A percentile compares a stretch with the other conserved stretches of the same genome.
These are phyloP conservation scores for Thalassia testudinum DNA, from an alignment of 116 monocot genomes.

Conservation along the genomic window DNA sequence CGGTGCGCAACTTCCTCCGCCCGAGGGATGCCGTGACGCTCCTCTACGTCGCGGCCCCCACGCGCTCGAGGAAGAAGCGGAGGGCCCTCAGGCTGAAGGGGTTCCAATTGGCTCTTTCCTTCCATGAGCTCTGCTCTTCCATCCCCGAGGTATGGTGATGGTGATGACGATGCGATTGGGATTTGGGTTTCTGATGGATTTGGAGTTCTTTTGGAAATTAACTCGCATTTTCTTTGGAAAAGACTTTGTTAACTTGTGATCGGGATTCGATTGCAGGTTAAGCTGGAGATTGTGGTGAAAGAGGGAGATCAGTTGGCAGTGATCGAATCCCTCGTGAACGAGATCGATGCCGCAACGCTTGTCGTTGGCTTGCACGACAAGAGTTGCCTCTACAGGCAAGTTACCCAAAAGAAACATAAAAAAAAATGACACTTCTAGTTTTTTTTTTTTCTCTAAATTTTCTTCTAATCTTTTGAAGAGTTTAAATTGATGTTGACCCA, in stretches of 20 bases:
- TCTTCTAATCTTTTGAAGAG: not conserved
- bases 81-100: slow-evolving; percentile 51
- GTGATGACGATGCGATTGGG: too few relatives aligned
- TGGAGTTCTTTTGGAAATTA: not conserved
- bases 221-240: not conserved
- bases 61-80: slow-evolving; percentile 52
- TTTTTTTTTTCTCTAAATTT: not conserved
- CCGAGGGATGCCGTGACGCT: slow-evolving; percentile 53
- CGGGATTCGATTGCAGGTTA: slow-evolving; percentile 25
- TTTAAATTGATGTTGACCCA: not conserved
- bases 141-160: slow-evolving; percentile 43
- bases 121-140: slow-evolving; percentile 70
- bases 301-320: slow-evolving; percentile 55
- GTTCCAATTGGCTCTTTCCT: slow-evolving; percentile 88
- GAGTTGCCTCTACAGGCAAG: slow-evolving; percentile 83
- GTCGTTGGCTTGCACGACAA: slow-evolving; percentile 73
- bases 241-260: too few relatives aligned
- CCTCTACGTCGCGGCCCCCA: slow-evolving; percentile 45
- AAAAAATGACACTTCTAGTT: too few relatives aligned
- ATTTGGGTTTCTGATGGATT: not conserved
- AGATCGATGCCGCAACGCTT: slow-evolving; percentile 56
- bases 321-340: slow-evolving; percentile 41
- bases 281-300: slow-evolving; percentile 86
- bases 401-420: not conserved
- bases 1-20: slow-evolving; percentile 57